Evolutionary conservation across 2,329 filamentous ascomycete genomes (phyloP).

Genomic region (Parasarocladium wereldwijsianum): DNA sequence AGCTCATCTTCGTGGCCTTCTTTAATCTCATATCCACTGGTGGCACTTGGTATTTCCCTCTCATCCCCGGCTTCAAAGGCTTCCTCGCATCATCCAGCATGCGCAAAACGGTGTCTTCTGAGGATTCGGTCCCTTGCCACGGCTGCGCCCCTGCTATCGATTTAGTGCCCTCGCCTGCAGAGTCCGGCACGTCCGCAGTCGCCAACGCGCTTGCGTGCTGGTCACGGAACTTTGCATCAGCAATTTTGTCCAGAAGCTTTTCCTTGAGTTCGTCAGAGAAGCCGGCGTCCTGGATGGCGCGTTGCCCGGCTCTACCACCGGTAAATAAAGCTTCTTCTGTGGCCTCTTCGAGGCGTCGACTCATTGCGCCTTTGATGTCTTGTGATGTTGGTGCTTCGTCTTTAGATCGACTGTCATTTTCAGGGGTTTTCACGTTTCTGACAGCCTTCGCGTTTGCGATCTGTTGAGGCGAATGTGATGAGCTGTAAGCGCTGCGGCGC

Average conservation of each 20-base stretch:
- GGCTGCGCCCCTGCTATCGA: conserved; percentile 46
- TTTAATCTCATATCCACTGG: conserved; percentile 38
- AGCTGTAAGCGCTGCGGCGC: no score
- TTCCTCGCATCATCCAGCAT: conserved; percentile 76
- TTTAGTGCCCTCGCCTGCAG: conserved; percentile 53
- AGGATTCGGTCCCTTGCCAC: conserved; percentile 67
- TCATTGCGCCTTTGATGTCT: conserved; percentile 27
- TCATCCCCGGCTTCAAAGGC: conserved; percentile 39
- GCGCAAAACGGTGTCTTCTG: conserved; percentile 63
- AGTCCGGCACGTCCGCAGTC: conserved; percentile 31
- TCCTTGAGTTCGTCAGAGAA: conserved; percentile 50
- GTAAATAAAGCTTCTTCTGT: conserved; percentile 47
- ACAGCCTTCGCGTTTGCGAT: no score
- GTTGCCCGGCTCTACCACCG: conserved; percentile 43
- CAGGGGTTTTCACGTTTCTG: no score
- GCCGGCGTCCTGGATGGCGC: conserved; percentile 44
- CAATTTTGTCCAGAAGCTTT: conserved; percentile 39
- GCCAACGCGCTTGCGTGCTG: conserved; percentile 34
- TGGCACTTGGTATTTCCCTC: conserved; percentile 30
- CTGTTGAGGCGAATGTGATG: no score
- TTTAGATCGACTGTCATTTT: conserved; percentile 2
- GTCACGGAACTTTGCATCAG: conserved; percentile 37
- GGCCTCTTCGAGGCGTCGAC: conserved; percentile 43
- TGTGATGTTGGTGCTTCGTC: neutral
- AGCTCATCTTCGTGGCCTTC: conserved; percentile 19